A percentile compares a stretch with the other conserved stretches of the same genome.
These are phyloP conservation scores for Tetragonia tetragonoides DNA, from an alignment of 148 eudicot genomes.

Conservation along the genomic window DNA sequence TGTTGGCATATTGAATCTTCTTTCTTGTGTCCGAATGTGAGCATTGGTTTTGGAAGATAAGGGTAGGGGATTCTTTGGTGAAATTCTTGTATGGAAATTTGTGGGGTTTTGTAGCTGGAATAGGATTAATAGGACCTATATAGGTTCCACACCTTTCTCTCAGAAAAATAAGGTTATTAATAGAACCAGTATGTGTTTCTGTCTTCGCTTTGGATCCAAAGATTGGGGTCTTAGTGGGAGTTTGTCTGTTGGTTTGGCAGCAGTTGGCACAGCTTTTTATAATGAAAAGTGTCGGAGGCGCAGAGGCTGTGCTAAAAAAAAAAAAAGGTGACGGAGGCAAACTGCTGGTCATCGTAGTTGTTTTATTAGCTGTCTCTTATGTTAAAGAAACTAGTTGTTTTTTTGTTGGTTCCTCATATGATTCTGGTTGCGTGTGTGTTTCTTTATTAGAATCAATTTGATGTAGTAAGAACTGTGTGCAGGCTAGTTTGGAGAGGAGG, in stretches of 20 bases:
- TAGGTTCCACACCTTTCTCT: too few relatives aligned
- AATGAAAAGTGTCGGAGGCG: too few relatives aligned
- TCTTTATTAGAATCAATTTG: not conserved
- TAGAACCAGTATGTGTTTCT: not conserved
- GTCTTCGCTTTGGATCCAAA: not conserved
- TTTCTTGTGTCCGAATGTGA: not conserved
- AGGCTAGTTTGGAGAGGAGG: slow-evolving; percentile 83
- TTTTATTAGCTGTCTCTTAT: not conserved
- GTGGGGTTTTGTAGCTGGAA: too few relatives aligned
- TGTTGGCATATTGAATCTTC: not conserved
- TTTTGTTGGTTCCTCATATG: not conserved
- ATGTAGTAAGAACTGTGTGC: slow-evolving; percentile 17
- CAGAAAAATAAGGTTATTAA: not conserved
- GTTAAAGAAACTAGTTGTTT: not conserved
- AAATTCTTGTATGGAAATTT: too few relatives aligned
- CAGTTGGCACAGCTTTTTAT: not conserved
- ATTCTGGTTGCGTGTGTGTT: not conserved
- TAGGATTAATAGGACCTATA: too few relatives aligned
- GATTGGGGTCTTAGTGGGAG: not conserved
- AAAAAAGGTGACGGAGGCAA: not conserved
- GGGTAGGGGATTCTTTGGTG: too few relatives aligned
- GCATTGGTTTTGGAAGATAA: too few relatives aligned
- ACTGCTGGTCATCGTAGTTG: not conserved
- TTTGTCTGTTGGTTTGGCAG: not conserved
- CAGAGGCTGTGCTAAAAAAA: too few relatives aligned